Conservation (phyloP, 768 basidiomycete genomes). For the Tylopilus subfusipes region DNA sequence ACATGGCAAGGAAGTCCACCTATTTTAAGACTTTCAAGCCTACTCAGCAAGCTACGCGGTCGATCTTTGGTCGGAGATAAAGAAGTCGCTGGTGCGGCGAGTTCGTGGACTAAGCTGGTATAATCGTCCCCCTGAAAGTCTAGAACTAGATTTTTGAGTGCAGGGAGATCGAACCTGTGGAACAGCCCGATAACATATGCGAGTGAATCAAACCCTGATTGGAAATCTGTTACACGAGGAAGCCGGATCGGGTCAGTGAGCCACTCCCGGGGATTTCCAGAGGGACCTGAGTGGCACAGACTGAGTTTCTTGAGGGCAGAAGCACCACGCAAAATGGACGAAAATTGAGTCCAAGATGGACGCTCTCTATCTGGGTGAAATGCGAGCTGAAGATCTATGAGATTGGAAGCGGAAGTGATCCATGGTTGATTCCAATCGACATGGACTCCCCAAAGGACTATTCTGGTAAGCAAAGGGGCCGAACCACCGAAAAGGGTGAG, state of each 20-base stretch:
- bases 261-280: constrained; percentile 39
- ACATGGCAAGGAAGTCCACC: constrained; percentile 44
- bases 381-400: constrained; percentile 54
- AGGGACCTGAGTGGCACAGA: constrained; percentile 57
- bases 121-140: constrained; percentile 57
- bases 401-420: constrained; percentile 20
- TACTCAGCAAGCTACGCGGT: constrained; percentile 37
- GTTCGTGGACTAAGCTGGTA: constrained; percentile 42
- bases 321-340: constrained; percentile 47
- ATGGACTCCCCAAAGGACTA: constrained; percentile 67
- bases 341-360: constrained; percentile 54
- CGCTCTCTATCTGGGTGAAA: constrained; percentile 63
- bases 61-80: constrained; percentile 34
- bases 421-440: constrained; percentile 57
- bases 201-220: constrained; percentile 48
- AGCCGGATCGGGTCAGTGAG: constrained; percentile 25
- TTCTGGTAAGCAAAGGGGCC: constrained; percentile 45
- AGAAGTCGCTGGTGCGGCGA: constrained; percentile 28
- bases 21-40: constrained; percentile 52
- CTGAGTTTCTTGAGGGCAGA: constrained; percentile 52
- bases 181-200: constrained; percentile 36
- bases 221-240: constrained; percentile 30
- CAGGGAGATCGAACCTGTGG: constrained; percentile 33
- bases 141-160: constrained; percentile 40
- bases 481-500: constrained; percentile 54